Percentiles rank a stretch among this genome's conserved stretches.
phyloP scores from a whole-genome alignment of 805 yeast species.

The Helenozyma baotianmanensis region DNA sequence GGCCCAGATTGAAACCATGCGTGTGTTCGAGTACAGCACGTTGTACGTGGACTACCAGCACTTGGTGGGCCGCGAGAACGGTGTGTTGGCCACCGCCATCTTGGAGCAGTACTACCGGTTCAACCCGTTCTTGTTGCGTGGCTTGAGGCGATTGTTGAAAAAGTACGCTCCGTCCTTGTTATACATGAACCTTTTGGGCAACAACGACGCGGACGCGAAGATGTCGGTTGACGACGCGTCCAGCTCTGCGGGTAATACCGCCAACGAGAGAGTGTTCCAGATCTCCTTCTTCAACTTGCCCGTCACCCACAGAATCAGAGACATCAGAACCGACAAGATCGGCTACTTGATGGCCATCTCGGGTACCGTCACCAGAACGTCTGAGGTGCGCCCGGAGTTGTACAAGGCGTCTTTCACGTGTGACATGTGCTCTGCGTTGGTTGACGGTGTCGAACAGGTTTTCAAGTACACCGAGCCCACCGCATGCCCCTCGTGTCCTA shows the following conservation, averaged over 20 bases:
- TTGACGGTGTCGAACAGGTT: constrained; percentile 87
- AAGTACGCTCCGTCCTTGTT: constrained; percentile 68
- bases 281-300: constrained; percentile 87
- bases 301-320: constrained; percentile 77
- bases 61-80: constrained; percentile 68
- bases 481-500: constrained; percentile 84
- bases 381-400: constrained; percentile 94
- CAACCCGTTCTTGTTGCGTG: constrained; percentile 75
- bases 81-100: constrained; percentile 84
- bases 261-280: constrained; percentile 75
- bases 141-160: constrained; percentile 67
- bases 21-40: constrained; percentile 67
- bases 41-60: constrained; percentile 84
- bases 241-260: constrained; percentile 41
- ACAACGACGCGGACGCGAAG: constrained; percentile 25
- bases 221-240: constrained; percentile 27
- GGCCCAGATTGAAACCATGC: constrained; percentile 78
- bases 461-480: constrained; percentile 95
- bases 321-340: constrained; percentile 81
- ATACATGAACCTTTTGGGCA: constrained; percentile 41
- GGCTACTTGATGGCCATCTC: constrained; percentile 81
- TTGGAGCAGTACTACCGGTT: constrained; percentile 90
- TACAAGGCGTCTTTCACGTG: constrained; percentile 84
- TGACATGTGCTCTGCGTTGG: constrained; percentile 77
- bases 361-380: constrained; percentile 94